Evolutionary conservation across 352 stramenopile genomes (phyloP).

Genomic region (Phytophthora podocarpi): DNA sequence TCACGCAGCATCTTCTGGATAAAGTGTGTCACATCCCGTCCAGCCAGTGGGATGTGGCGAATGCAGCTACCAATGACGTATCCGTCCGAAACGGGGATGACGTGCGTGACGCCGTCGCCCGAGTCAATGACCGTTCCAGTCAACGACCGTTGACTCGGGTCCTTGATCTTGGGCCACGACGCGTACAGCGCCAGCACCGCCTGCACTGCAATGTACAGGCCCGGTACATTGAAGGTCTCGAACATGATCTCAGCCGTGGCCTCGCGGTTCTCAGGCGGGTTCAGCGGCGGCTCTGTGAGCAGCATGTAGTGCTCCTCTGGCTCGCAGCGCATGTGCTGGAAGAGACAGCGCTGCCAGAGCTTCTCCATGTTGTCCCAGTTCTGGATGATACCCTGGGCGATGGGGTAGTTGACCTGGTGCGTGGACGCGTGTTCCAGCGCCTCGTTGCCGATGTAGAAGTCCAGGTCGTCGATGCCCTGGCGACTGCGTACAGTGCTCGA

Average conservation of each 20-base stretch:
- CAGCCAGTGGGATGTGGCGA: slow-evolving; percentile 94
- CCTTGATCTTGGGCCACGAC: slow-evolving; percentile 92
- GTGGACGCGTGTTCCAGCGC: slow-evolving; percentile 89
- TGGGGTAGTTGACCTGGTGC: slow-evolving; percentile 93
- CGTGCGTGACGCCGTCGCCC: slow-evolving; percentile 94
- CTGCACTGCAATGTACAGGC: slow-evolving; percentile 95
- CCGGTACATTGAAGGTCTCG: slow-evolving; percentile 96
- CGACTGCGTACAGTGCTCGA: slow-evolving; percentile 79
- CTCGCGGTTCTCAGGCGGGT: slow-evolving; percentile 95
- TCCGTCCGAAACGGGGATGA: slow-evolving; percentile 94
- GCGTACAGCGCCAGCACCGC: slow-evolving; percentile 94
- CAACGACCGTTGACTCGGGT: slow-evolving; percentile 86
- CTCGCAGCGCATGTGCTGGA: slow-evolving; percentile 94
- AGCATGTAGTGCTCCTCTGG: slow-evolving; percentile 94
- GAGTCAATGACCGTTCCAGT: slow-evolving; percentile 96
- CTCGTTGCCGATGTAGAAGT: slow-evolving; percentile 96
- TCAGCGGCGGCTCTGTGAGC: slow-evolving; percentile 92
- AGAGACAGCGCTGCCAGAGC: slow-evolving; percentile 93
- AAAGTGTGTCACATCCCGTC: slow-evolving; percentile 95
- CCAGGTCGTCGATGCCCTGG: slow-evolving; percentile 93
- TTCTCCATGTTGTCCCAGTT: slow-evolving; percentile 98
- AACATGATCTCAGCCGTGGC: slow-evolving; percentile 97
- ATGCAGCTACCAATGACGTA: slow-evolving; percentile 97
- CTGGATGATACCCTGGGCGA: slow-evolving; percentile 90
- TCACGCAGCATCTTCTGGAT: slow-evolving; percentile 95